A percentile compares a stretch with the other conserved stretches of the same genome.
Conservation (phyloP, 805 yeast genomes). For the Yarrowia sp. region DNA sequence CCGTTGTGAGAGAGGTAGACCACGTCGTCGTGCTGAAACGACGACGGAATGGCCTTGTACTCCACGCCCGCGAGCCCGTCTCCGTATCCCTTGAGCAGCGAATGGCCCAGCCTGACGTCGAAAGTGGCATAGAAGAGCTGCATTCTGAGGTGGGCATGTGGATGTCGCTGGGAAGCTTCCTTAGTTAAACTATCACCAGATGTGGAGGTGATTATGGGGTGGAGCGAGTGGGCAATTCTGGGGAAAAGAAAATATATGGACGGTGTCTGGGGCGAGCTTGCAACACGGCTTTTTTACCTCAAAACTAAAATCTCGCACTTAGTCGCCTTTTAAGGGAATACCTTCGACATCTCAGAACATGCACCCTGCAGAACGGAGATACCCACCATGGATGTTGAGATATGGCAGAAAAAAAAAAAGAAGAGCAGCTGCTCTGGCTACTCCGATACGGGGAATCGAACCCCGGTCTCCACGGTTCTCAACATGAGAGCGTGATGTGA, state of each 20-base stretch:
- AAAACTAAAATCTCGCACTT: no score
- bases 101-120: slow-evolving; percentile 21
- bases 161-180: background rate
- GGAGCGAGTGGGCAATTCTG: no score
- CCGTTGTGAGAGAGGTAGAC: slow-evolving; percentile 14
- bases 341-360: background rate
- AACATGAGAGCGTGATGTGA: slow-evolving; percentile 24
- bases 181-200: background rate
- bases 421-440: background rate
- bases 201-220: no score
- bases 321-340: no score
- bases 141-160: background rate
- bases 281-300: no score
- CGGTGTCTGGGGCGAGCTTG: no score
- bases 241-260: no score
- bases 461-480: slow-evolving; percentile 26
- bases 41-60: slow-evolving; percentile 23
- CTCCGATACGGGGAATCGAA: slow-evolving; percentile 27
- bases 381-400: background rate
- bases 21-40: slow-evolving; percentile 13
- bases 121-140: slow-evolving; percentile 25
- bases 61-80: slow-evolving; percentile 11
- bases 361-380: background rate
- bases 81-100: slow-evolving; percentile 9
- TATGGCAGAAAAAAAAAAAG: background rate